Percentiles rank a stretch among this genome's conserved stretches.
Evolutionary conservation across 2,329 filamentous ascomycete genomes (phyloP).

Genomic region (Fusarium austroafricanum): DNA sequence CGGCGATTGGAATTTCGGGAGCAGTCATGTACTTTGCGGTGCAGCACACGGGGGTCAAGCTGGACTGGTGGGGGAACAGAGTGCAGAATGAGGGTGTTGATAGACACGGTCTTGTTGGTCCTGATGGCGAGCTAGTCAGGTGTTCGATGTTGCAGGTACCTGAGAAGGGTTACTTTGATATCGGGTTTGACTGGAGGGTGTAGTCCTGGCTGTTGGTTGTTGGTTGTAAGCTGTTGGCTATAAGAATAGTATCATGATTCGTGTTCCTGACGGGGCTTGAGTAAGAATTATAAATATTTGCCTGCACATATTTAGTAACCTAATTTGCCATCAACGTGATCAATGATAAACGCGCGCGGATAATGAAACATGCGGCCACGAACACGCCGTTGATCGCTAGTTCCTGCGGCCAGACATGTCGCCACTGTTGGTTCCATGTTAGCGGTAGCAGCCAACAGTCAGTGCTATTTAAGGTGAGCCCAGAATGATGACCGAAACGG

Average conservation of each 20-base stretch:
- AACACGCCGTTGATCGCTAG: not conserved
- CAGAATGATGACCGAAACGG: not conserved
- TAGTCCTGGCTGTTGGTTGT: not conserved
- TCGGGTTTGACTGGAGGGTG: slow-evolving; percentile 34
- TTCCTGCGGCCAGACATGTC: not conserved
- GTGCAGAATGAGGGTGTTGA: slow-evolving; percentile 40
- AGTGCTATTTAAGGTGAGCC: not conserved
- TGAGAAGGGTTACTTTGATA: slow-evolving; percentile 33
- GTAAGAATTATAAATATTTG: not conserved
- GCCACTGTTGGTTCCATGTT: slow-evolving; percentile 11
- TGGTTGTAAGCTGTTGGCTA: not conserved
- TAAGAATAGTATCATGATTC: slow-evolving; percentile 14
- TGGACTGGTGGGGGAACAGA: slow-evolving; percentile 45
- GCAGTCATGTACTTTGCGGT: slow-evolving; percentile 46
- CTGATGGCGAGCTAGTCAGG: slow-evolving; percentile 9
- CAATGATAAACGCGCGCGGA: slow-evolving; percentile 15
- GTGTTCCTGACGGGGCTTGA: not conserved
- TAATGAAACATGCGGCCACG: slow-evolving; percentile 13
- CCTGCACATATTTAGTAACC: not conserved
- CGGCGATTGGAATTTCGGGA: slow-evolving; percentile 45
- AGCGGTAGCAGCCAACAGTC: not conserved
- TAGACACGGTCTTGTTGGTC: slow-evolving; percentile 27
- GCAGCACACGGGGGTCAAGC: slow-evolving; percentile 28
- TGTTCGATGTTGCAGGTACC: slow-evolving; percentile 41
- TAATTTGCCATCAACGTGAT: not conserved